Base-by-base conservation (phyloP, 164 flowering plant species). In the Stephania cephalantha region DNA sequence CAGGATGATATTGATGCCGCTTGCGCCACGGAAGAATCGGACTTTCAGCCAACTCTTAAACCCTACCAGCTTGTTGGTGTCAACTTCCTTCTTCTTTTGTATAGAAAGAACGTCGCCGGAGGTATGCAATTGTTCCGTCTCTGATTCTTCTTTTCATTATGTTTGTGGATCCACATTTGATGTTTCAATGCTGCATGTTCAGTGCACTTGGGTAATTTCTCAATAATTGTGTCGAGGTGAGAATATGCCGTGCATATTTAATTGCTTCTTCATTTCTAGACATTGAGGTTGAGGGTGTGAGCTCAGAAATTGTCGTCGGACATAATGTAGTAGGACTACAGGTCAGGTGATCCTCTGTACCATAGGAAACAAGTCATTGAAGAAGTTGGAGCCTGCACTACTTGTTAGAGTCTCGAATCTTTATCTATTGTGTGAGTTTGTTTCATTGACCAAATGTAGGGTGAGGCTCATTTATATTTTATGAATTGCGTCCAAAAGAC, bases 21-120 rank as follows among this genome's bases (percentile, higher is more conserved):
- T 42, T 90, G 97, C 84, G 85, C 84, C 17, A 78, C 74, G 0
- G 88, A 81, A 52, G 88, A 91, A 73, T 88, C 91, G 1, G 93
- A 86, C 69, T 90, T 90, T 85, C 87, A 90, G 83, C 97, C 97
- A 5, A 42, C 87, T 77, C 91, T 95, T 69, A 95, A 95, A 82
- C 98, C 98, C 2, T 95, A 95, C 80, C 99, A 93, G 87, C 89
- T 95, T 46, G 97, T 95, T 81, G 98, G 99, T 67, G 99, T 95
- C 63, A 95, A 93, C 82, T 95, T 95, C 83, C 98, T 95, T 79
- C 88, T 95, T 72, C 81, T 93, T 76, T 77, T 95, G 87, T 83
- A 93, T 65, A 82, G 87, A 25, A 95, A 91, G 85, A 88, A 88
- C 45, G 87, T 95, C 69, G 97, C 86, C 0, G 98, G 99, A 93